Evolutionary conservation across 2,329 filamentous ascomycete species (phyloP).

Genomic region (Lecanicillium sp.): DNA sequence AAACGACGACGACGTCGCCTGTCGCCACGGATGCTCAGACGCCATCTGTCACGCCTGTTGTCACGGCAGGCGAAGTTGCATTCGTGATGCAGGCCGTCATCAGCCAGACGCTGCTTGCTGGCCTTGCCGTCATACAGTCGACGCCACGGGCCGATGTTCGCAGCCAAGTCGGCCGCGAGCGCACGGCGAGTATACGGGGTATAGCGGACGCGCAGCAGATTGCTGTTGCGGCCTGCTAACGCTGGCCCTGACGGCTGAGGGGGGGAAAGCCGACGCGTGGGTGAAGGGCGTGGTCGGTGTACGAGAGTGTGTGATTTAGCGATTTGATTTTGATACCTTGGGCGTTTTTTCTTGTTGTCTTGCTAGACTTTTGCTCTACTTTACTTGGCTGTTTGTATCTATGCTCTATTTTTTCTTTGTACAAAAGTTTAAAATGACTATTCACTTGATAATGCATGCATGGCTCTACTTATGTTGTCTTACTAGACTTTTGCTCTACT

Average conservation of each 20-base stretch:
- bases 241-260: not conserved
- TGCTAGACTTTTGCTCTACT: too few relatives aligned
- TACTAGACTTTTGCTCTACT: too few relatives aligned
- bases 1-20: too few relatives aligned
- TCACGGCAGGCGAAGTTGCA: not conserved
- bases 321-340: conserved; percentile 2
- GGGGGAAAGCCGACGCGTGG: not conserved
- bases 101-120: not conserved
- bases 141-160: not conserved
- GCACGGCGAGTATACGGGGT: not conserved
- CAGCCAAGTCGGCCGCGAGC: not conserved
- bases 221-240: not conserved
- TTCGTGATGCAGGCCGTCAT: conserved; percentile 1
- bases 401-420: not conserved
- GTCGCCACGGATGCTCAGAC: too few relatives aligned
- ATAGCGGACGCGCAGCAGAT: not conserved
- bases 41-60: too few relatives aligned
- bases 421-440: not conserved
- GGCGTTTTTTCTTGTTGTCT: not conserved
- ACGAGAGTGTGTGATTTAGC: not conserved
- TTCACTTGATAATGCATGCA: too few relatives aligned
- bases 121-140: not conserved
- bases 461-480: too few relatives aligned
- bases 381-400: not conserved
- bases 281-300: not conserved